Evolutionary conservation across 768 basidiomycete genomes (phyloP).

Genomic region (Terana coerulea): DNA sequence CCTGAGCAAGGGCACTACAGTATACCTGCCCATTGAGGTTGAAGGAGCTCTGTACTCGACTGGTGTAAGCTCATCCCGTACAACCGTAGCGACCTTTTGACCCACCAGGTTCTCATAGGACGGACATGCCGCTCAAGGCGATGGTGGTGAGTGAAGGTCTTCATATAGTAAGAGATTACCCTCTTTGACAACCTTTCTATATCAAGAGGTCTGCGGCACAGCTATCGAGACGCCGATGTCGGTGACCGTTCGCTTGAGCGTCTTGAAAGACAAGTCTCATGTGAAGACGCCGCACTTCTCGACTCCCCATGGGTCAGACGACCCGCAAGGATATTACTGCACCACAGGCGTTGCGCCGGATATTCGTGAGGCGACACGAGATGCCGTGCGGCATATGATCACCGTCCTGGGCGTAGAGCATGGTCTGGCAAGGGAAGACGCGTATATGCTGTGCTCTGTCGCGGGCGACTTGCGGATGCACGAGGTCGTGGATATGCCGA

Average conservation of each 20-base stretch:
- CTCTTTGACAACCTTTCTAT: too few relatives aligned
- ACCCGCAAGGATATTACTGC: slow-evolving; percentile 44
- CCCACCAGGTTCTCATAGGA: slow-evolving; percentile 34
- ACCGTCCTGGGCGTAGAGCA: slow-evolving; percentile 42
- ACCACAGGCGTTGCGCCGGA: slow-evolving; percentile 57
- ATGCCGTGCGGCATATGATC: slow-evolving; percentile 59
- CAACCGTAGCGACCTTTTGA: background rate
- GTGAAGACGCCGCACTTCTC: slow-evolving; percentile 56
- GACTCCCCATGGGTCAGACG: slow-evolving; percentile 25
- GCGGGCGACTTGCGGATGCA: slow-evolving; percentile 57
- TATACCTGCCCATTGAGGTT: slow-evolving; percentile 56
- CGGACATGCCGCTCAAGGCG: slow-evolving; percentile 64
- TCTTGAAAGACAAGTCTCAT: slow-evolving; percentile 53
- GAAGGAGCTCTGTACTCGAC: slow-evolving; percentile 60
- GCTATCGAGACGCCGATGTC: slow-evolving; percentile 65
- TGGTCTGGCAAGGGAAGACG: slow-evolving; percentile 41
- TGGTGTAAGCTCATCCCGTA: slow-evolving; percentile 37
- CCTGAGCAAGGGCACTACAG: slow-evolving; percentile 48
- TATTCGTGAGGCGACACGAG: slow-evolving; percentile 49
- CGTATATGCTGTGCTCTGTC: slow-evolving; percentile 62
- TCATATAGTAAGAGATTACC: background rate
- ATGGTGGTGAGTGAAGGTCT: slow-evolving; percentile 45
- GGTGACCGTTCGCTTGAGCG: slow-evolving; percentile 49
- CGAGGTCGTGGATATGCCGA: slow-evolving; percentile 69
- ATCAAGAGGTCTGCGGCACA: slow-evolving; percentile 36